phyloP scores from a whole-genome alignment of 2,329 filamentous ascomycete genomes.

The Sporothrix globosa region DNA sequence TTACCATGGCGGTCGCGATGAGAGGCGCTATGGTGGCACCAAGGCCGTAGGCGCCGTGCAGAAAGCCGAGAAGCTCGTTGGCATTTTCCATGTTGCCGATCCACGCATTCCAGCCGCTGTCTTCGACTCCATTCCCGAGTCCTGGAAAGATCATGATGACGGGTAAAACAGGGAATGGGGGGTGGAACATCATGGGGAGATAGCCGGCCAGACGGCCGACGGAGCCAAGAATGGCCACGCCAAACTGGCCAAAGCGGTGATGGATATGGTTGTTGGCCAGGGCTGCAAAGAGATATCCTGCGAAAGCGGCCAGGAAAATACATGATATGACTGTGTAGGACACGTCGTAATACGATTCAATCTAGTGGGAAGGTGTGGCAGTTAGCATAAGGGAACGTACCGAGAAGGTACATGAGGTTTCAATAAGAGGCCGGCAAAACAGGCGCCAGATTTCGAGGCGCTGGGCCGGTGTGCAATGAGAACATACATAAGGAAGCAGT shows the following conservation, averaged over 20 bases:
- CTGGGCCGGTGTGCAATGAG: not conserved
- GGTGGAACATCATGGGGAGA: slow-evolving; percentile 66
- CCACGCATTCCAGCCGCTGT: slow-evolving; percentile 63
- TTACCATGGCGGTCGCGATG: slow-evolving; percentile 73
- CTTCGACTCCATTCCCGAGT: slow-evolving; percentile 71
- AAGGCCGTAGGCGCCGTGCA: slow-evolving; percentile 73
- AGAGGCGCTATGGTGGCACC: slow-evolving; percentile 71
- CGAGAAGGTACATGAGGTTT: not conserved
- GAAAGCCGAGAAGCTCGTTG: slow-evolving; percentile 73
- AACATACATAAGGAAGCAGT: slow-evolving; percentile 52
- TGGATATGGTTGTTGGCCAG: slow-evolving; percentile 68
- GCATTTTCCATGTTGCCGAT: slow-evolving; percentile 71
- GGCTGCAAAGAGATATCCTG: slow-evolving; percentile 66
- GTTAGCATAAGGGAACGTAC: not conserved
- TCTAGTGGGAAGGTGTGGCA: slow-evolving; percentile 42
- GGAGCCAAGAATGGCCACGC: slow-evolving; percentile 68
- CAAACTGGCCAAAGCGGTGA: slow-evolving; percentile 67
- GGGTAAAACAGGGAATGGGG: slow-evolving; percentile 68
- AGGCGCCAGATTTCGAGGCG: not conserved
- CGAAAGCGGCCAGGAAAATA: slow-evolving; percentile 67
- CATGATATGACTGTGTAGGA: slow-evolving; percentile 66
- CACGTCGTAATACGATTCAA: slow-evolving; percentile 65
- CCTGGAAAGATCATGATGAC: slow-evolving; percentile 67
- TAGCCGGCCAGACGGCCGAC: slow-evolving; percentile 67
- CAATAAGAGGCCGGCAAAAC: not conserved